Percentiles rank a stretch among this genome's conserved stretches.
These are phyloP conservation scores for Serpula lacrymans DNA, from an alignment of 768 basidiomycete genomes.

Conservation along the genomic window DNA sequence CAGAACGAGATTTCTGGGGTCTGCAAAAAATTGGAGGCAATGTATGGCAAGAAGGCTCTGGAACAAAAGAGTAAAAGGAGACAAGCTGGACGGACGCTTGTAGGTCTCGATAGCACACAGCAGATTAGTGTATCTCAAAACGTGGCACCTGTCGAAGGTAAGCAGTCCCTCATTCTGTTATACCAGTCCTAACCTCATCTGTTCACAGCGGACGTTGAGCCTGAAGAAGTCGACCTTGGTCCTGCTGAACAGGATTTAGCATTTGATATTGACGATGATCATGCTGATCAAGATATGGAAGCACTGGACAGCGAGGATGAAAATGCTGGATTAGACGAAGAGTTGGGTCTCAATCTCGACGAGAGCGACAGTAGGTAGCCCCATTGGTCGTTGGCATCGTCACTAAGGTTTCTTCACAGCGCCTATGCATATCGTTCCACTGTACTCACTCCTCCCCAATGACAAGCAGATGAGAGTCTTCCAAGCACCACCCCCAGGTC, in stretches of 20 bases:
- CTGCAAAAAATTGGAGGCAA: conserved; percentile 75
- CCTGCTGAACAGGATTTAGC: conserved; percentile 46
- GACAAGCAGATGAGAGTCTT: conserved; percentile 97
- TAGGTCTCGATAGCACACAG: conserved; percentile 23
- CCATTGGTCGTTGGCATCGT: conserved; percentile 4
- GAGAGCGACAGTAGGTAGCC: conserved; percentile 58
- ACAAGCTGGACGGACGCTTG: conserved; percentile 20
- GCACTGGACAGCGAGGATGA: conserved; percentile 75
- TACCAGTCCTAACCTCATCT: neutral
- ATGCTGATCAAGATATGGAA: conserved; percentile 66
- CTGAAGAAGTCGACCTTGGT: conserved; percentile 78
- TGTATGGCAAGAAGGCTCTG: conserved; percentile 67
- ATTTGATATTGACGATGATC: conserved; percentile 63
- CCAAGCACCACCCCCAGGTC: conserved; percentile 71
- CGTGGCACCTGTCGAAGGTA: conserved; percentile 18
- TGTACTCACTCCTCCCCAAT: conserved; percentile 89
- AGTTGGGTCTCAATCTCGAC: conserved; percentile 58
- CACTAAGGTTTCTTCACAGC: conserved; percentile 38
- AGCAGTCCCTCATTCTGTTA: neutral
- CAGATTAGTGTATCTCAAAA: conserved; percentile 10
- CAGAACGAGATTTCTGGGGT: conserved; percentile 92
- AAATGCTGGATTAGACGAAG: conserved; percentile 44
- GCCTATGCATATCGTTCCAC: conserved; percentile 91
- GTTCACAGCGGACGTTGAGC: conserved; percentile 64
- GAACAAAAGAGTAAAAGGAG: conserved; percentile 44